These are phyloP conservation scores for Elaeis oleifera DNA, from an alignment of 202 grass and related monocot genomes.

Conservation along the genomic window DNA sequence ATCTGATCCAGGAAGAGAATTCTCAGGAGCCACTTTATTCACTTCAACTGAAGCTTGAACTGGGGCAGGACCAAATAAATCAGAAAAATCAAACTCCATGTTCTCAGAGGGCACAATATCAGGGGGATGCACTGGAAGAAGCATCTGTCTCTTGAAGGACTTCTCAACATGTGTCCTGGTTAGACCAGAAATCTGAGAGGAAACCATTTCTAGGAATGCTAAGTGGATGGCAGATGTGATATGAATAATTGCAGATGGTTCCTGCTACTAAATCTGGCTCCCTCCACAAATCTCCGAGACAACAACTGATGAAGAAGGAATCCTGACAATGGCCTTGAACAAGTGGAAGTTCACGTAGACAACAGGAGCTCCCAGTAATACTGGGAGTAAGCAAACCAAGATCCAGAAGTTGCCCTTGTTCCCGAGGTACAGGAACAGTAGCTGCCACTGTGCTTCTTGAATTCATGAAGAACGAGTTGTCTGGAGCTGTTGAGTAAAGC, in stretches of 20 bases:
- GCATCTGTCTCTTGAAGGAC: conserved; percentile 50
- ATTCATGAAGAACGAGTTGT: conserved; percentile 93
- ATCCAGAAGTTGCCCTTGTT: conserved; percentile 55
- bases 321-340: conserved; percentile 93
- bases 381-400: conserved; percentile 59
- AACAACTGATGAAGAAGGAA: conserved; percentile 65
- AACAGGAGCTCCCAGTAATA: conserved; percentile 60
- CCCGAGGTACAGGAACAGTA: conserved; percentile 91
- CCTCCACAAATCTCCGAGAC: conserved; percentile 23
- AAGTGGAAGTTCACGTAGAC: conserved; percentile 77
- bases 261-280: conserved; percentile 19
- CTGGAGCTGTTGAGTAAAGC: conserved; percentile 48
- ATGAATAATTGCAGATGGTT: conserved; percentile 7
- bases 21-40: conserved; percentile 43
- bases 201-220: conserved; percentile 67
- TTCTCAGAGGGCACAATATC: conserved; percentile 73
- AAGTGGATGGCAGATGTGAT: conserved; percentile 10
- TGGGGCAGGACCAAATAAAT: conserved; percentile 73
- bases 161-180: conserved; percentile 37
- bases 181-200: conserved; percentile 44
- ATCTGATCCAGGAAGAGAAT: conserved; percentile 36
- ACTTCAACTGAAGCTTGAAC: conserved; percentile 46
- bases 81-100: conserved; percentile 86
- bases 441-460: conserved; percentile 74
- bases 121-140: conserved; percentile 73